These are phyloP conservation scores for Castanea mollissima DNA, from an alignment of 306 rosid species.

Conservation along the genomic window DNA sequence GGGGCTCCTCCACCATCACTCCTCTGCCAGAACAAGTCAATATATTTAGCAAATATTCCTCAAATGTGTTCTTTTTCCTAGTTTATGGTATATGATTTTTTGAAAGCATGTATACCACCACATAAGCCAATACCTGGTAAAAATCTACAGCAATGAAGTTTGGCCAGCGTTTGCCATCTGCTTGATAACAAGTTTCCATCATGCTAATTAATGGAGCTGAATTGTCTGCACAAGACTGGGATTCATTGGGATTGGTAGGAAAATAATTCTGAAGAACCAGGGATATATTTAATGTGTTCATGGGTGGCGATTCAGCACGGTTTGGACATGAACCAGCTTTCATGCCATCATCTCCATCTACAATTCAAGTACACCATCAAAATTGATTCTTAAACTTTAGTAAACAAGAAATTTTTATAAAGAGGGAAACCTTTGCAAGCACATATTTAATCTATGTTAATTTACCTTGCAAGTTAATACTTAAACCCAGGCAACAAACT, in stretches of 20 bases:
- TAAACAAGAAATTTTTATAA: background rate
- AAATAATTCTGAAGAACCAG: conserved; percentile 71
- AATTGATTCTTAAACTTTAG: background rate
- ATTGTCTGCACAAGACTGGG: conserved; percentile 62
- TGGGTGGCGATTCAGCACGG: conserved; percentile 66
- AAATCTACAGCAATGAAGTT: conserved; percentile 94
- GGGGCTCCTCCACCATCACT: conserved; percentile 96
- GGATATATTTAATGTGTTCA: conserved; percentile 60
- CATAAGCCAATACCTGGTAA: conserved; percentile 48
- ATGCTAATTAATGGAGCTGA: conserved; percentile 61
- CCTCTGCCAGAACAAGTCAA: conserved; percentile 44
- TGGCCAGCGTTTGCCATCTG: conserved; percentile 77
- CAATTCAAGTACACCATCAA: conserved; percentile 23
- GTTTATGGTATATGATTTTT: background rate
- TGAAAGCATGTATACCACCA: background rate
- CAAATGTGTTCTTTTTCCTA: background rate
- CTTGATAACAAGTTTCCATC: conserved; percentile 62
- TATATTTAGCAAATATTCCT: background rate
- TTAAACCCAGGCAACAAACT: no score
- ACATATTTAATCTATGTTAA: no score
- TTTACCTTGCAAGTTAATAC: no score
- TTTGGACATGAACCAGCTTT: conserved; percentile 61
- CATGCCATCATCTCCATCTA: conserved; percentile 92
- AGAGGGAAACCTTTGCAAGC: background rate
- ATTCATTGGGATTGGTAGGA: conserved; percentile 52